Evolutionary conservation across 768 basidiomycete species (phyloP).

Genomic region (Boletus edulis): DNA sequence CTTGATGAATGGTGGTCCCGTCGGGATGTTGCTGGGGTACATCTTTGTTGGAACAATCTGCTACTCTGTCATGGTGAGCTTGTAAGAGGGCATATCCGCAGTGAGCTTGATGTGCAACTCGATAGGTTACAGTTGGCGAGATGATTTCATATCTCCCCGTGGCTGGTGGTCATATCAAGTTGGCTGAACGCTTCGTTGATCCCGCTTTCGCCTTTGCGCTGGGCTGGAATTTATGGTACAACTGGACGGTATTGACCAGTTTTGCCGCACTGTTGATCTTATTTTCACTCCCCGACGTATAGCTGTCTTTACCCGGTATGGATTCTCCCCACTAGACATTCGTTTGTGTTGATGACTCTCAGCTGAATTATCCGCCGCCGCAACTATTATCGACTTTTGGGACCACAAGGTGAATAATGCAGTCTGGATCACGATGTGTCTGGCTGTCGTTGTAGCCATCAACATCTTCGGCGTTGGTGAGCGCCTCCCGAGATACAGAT

Average conservation of each 20-base stretch:
- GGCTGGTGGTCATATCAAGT: constrained; percentile 42
- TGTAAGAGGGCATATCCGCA: too few relatives aligned
- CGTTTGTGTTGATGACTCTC: background rate
- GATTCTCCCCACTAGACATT: background rate
- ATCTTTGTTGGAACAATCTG: constrained; percentile 30
- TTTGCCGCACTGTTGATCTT: constrained; percentile 10
- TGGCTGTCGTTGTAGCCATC: constrained; percentile 44
- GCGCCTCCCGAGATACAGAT: background rate
- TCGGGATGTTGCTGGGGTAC: constrained; percentile 43
- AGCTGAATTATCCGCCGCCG: constrained; percentile 47
- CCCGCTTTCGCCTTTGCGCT: constrained; percentile 40
- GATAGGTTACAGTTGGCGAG: constrained; percentile 33
- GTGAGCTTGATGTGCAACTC: background rate
- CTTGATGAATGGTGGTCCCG: constrained; percentile 38
- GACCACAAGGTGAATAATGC: constrained; percentile 37
- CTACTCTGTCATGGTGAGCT: constrained; percentile 33
- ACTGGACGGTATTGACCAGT: constrained; percentile 27
- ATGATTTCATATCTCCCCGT: constrained; percentile 45
- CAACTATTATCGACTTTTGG: constrained; percentile 49
- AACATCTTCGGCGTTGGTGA: constrained; percentile 37
- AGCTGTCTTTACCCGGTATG: background rate
- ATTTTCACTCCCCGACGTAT: background rate
- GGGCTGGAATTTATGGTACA: constrained; percentile 39
- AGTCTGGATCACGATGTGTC: constrained; percentile 49
- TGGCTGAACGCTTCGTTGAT: constrained; percentile 45